Evolutionary conservation across 2,329 filamentous ascomycete genomes (phyloP).

Genomic region (Aspergillus sclerotialis): DNA sequence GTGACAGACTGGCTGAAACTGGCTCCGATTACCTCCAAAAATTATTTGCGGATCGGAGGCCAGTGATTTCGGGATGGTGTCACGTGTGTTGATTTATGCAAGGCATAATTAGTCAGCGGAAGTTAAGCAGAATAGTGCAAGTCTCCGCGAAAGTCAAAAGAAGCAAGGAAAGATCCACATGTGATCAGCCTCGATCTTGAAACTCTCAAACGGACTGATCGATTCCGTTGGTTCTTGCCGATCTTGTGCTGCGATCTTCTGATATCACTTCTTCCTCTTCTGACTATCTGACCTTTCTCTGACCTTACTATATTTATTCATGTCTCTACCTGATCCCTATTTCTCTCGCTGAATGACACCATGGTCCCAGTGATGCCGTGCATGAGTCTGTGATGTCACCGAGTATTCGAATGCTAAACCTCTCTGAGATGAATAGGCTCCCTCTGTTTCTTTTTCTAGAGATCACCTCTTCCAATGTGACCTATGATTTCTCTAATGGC

Average conservation of each 20-base stretch:
- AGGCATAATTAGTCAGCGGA: no score
- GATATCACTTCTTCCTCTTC: background rate
- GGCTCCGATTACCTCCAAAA: slow-evolving; percentile 15
- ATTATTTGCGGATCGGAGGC: slow-evolving; percentile 21
- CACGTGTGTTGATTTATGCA: slow-evolving; percentile 9
- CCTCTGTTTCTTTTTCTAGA: slow-evolving; percentile 9
- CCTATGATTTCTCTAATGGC: slow-evolving; percentile 4
- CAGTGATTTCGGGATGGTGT: slow-evolving; percentile 9
- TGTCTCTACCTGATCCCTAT: background rate
- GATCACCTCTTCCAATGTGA: slow-evolving; percentile 17
- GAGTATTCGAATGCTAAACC: slow-evolving; percentile 1
- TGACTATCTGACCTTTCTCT: background rate
- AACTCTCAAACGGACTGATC: no score
- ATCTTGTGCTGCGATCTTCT: slow-evolving; percentile 9
- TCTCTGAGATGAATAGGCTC: background rate
- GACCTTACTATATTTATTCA: background rate
- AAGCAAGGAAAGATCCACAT: no score
- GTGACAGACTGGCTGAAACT: slow-evolving; percentile 12
- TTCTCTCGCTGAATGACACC: background rate
- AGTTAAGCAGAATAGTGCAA: no score
- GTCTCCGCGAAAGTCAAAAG: no score
- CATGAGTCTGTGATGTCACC: slow-evolving; percentile 15
- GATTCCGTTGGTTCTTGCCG: no score
- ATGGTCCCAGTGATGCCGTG: slow-evolving; percentile 1
- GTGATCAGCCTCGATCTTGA: slow-evolving; percentile 8